Evolutionary conservation across 129 eudicot species (phyloP).

Genomic region (Centaurea solstitialis): DNA sequence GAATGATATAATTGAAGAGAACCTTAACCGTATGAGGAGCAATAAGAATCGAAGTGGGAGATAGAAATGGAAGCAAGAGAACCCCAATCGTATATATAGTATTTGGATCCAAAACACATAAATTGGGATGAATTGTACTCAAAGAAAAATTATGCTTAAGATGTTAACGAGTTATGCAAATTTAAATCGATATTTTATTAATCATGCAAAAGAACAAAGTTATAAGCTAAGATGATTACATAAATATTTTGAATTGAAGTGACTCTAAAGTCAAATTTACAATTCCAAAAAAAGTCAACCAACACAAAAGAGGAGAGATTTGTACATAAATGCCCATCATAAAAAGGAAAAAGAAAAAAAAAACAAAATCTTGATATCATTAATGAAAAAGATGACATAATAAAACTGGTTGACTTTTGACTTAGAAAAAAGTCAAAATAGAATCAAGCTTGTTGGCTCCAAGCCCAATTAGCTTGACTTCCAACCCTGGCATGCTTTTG

Average conservation of each 20-base stretch:
- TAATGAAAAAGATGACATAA: not conserved
- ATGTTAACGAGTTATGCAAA: not conserved
- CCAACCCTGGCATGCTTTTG: constrained; percentile 92
- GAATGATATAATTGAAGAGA: too few species aligned
- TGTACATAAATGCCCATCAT: not conserved
- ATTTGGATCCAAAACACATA: too few species aligned
- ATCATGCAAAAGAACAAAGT: not conserved
- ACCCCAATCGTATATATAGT: too few species aligned
- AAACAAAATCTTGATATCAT: constrained; percentile 17
- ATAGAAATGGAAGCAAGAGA: too few species aligned
- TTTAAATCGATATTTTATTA: not conserved
- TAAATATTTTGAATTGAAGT: not conserved
- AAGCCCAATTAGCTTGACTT: constrained; percentile 89
- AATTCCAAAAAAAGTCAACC: constrained; percentile 2
- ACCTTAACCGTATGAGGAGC: too few species aligned
- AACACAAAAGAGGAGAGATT: not conserved
- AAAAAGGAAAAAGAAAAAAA: not conserved
- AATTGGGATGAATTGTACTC: too few species aligned
- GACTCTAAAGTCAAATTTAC: constrained; percentile 1
- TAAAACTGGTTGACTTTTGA: not conserved
- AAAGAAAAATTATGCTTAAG: too few species aligned
- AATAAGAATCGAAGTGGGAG: too few species aligned
- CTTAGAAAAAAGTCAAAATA: not conserved
- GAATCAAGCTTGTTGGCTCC: constrained; percentile 53
- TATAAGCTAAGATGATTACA: not conserved